Base-by-base conservation (phyloP, 2,329 filamentous ascomycete species). In the Phialophora tarda region DNA sequence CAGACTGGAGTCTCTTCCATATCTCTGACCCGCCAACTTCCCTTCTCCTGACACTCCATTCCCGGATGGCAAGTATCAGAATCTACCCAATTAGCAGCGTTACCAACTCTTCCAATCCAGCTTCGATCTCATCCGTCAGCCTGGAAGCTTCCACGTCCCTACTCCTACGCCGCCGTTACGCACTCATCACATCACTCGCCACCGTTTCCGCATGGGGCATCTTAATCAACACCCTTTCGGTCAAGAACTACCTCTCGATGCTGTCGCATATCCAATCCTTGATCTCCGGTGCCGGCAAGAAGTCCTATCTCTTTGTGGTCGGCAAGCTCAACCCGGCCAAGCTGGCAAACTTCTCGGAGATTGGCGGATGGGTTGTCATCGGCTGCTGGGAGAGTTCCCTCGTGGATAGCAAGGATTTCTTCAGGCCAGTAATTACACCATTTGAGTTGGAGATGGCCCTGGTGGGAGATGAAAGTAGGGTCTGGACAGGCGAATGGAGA, bases 331-430 rank as follows among this genome's bases (percentile, higher is more conserved):
- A 98, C 75, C 89, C 93, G 0, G 94, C 93, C 44, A 99, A 99
- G 78, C 84, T 99, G 24, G 95, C 95, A 57, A 99, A 99, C 78
- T 99, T 99, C 79, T 88, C 90, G 65, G 95, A 99, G 78, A 87
- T 99, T 4, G 94, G 93, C 51, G 94, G 93, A 17, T 99, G 95
- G 95, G 93, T 98, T 0, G 93, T 98, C 0, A 91, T 99, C 10
- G 94, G 95, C 2, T 99, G 95, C 79, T 99, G 95, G 95, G 95
- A 99, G 80, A 97, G 93, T 77, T 92, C 91, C 66, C 81, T 98
- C 59, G 87, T 99, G 4, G 94, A 97, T 73, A 92, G 93, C 70
- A 90, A 91, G 65, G 91, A 91, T 6, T 96, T 97, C 75, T 98
- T 89, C 85, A 87, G 88, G 73, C 93, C 93, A 0, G 89, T 98